Base-by-base conservation (phyloP, 345 rosid species). In the Eucalyptus curtisii region DNA sequence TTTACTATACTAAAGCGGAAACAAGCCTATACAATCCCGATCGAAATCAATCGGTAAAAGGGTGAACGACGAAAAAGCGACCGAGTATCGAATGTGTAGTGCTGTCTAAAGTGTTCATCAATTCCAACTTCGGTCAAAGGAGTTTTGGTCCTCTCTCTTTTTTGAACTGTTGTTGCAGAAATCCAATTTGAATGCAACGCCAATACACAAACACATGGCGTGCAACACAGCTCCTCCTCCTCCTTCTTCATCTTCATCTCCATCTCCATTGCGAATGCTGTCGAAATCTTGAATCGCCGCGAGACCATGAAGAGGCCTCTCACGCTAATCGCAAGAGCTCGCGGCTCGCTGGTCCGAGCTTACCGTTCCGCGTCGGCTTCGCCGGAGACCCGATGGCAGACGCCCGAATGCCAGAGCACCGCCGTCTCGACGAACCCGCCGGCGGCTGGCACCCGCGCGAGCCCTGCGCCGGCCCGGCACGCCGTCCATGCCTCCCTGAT, bases 1-100 rank as follows among this genome's bases (percentile, higher is more conserved):
- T 17, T 52, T 7, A 52, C 0, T 0, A 52, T 7, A 1, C 4
- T 17, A 0, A 50, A 50, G 55, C 0, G 10, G 0, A 52, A 19
- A 3, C 0, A 52, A 19, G 57, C 57, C 57, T 0, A 1, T 52
- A 3, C 9, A 17, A 52, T 0, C 55, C 55, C 22, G 55, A 17
- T 0, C 55, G 9, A 52, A 52, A 52, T 52, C 55, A 52, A 49
- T 49, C 19, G 52, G 52, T 49, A 2, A 49, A 5, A 49, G 52
- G 52, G 52, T 49, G 0, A 0, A 49, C 3, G 7, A 49, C 52
- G 52, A 49, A 49, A 7, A 49, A 0, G 52, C 19, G 19, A 50
- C 20, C 53, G 20, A 16, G 8, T 16, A 6, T 50, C 53, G 6
- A 50, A 50, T 1, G 53, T 0, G 22, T 16, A 16, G 53, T 50